Evolutionary conservation across 768 basidiomycete species (phyloP), one percentile per base, ranked within the genome.

Genomic region (Mycena alexandri): DNA sequence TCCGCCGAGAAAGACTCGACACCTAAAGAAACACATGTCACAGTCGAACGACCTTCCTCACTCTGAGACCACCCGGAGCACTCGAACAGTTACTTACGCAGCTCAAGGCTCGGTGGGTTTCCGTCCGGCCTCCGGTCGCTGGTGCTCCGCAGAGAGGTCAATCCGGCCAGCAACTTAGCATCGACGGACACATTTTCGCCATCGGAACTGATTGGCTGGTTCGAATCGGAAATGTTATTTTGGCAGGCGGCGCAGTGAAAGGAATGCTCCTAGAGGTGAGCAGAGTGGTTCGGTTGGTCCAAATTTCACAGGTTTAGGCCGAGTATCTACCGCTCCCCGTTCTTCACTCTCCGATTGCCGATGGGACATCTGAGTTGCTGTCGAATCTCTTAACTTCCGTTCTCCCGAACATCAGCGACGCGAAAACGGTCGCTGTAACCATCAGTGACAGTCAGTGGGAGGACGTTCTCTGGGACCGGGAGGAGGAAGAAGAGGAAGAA

Each of bases 121-220:
- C 91, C 17, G 90, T 90, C 21, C 85, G 89, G 71, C 91, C 89
- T 74, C 74, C 82, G 25, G 78, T 75, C 9, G 68, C 77, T 13
- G 73, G 74, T 42, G 74, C 75, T 8, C 67, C 80, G 51, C 85
- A 86, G 71, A 80, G 85, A 72, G 80, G 81, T 19, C 87, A 87
- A 73, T 77, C 79, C 29, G 86, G 87, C 54, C 87, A 89, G 51
- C 93, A 94, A 68, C 77, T 94, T n/a, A 78, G 80, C 19, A 87
- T 95, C 34, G 93, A 94, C 59, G 93, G 67, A 0, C 79, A 85
- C 58, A 83, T 92, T n/a, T 94, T 89, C 74, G 78, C 87, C 19
- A 92, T 95, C 59, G 93, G 93, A 1, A 90, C 81, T 41, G 93
- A 95, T 75, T 95, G 93, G 91, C 78, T 94, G 19, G 90, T 95